Percentiles rank a stretch among this genome's conserved stretches.
These are phyloP conservation scores for Asterella californica DNA, from an alignment of 225 moss, liverwort and hornwort genomes.

Conservation along the genomic window DNA sequence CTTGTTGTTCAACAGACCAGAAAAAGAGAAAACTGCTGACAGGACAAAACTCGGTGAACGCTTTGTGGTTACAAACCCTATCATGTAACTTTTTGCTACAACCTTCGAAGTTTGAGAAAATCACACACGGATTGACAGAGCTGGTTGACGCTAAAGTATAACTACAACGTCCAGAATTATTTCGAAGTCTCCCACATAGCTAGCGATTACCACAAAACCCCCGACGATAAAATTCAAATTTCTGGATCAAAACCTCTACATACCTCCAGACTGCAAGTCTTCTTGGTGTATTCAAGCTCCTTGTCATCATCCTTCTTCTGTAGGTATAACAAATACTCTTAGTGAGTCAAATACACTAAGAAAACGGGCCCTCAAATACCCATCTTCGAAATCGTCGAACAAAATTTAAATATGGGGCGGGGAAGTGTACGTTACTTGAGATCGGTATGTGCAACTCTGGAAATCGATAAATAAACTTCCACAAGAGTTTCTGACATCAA, in stretches of 20 bases:
- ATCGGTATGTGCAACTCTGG: constrained; percentile 60
- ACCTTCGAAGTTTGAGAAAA: background rate
- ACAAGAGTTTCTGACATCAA: constrained; percentile 72
- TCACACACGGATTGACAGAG: background rate
- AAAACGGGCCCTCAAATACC: no score
- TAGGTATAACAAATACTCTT: constrained; percentile 18
- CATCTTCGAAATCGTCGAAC: background rate
- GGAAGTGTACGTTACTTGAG: constrained; percentile 49
- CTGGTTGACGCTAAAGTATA: background rate
- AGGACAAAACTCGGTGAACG: no score
- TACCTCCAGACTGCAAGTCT: constrained; percentile 77
- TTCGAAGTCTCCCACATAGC: background rate
- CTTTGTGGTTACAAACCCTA: no score
- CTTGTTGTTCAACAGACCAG: background rate
- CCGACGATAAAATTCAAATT: background rate
- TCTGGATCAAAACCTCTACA: background rate
- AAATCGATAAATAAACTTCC: constrained; percentile 92
- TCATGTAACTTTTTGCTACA: background rate
- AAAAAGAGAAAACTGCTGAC: background rate
- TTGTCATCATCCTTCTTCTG: constrained; percentile 79
- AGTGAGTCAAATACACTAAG: background rate
- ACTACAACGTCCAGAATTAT: background rate
- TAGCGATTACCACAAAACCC: background rate
- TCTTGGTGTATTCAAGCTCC: constrained; percentile 49
- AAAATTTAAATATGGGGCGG: background rate